Conservation (phyloP, 495 filamentous ascomycete species). For the Lophiostoma macrostomum region DNA sequence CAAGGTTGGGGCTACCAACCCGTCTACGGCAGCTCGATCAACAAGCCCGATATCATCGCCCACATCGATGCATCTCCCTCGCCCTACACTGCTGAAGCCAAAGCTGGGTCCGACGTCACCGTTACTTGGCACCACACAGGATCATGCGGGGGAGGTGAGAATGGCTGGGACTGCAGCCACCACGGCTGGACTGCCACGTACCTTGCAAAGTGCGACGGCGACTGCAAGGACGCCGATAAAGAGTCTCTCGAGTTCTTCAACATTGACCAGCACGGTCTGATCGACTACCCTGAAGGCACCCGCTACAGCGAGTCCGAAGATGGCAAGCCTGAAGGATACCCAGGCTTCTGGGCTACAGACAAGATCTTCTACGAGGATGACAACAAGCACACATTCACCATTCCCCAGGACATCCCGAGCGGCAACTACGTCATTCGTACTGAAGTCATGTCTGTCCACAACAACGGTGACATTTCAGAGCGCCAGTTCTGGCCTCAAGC, state of each 20-base stretch:
- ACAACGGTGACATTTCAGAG: neutral
- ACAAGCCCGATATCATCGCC: constrained; percentile 2
- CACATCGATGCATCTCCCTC: constrained; percentile 1
- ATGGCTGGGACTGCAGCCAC: constrained; percentile 10
- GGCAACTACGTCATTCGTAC: constrained; percentile 12
- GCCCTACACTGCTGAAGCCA: neutral
- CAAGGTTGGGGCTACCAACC: constrained; percentile 6
- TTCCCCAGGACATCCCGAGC: constrained; percentile 7
- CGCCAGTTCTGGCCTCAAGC: constrained; percentile 5
- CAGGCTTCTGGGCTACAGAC: constrained; percentile 7
- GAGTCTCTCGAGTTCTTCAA: constrained; percentile 8
- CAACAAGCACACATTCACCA: constrained; percentile 2
- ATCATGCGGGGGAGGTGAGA: neutral
- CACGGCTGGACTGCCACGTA: constrained; percentile 9
- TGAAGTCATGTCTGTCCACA: constrained; percentile 6
- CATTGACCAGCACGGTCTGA: neutral
- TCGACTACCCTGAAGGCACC: constrained; percentile 7
- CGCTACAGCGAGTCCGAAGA: no score
- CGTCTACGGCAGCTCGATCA: neutral
- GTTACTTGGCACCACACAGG: constrained; percentile 5
- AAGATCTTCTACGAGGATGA: constrained; percentile 2
- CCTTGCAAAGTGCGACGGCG: constrained; percentile 6
- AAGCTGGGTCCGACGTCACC: constrained; percentile 3
- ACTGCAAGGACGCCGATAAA: constrained; percentile 7
- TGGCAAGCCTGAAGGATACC: neutral